These are phyloP conservation scores for Globisporangium yorkense DNA, from an alignment of 352 stramenopile species.

Conservation along the genomic window DNA sequence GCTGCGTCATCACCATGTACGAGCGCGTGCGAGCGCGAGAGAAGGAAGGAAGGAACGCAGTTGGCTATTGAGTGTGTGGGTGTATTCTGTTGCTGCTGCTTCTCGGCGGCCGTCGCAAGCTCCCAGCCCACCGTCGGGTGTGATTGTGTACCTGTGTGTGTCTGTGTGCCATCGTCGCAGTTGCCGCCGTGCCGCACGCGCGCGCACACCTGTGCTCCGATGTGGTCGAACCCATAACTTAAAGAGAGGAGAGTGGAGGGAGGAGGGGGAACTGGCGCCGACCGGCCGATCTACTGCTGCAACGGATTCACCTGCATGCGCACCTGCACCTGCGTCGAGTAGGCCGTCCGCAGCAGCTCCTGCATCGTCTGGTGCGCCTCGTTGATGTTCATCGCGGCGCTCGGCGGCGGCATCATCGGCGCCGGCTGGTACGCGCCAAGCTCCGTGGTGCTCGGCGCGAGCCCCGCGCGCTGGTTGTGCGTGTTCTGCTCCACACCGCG, in stretches of 20 bases:
- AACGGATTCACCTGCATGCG: conserved; percentile 74
- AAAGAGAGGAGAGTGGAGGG: conserved; percentile 12
- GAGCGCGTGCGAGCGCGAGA: too few species aligned
- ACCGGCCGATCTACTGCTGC: conserved; percentile 16
- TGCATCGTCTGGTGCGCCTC: conserved; percentile 78
- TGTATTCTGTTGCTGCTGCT: background rate
- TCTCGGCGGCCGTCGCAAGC: background rate
- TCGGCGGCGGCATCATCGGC: conserved; percentile 21
- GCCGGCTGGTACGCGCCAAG: conserved; percentile 24
- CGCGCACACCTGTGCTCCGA: background rate
- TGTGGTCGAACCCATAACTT: conserved; percentile 30
- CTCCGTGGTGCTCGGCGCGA: conserved; percentile 12
- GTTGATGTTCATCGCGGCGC: conserved; percentile 48
- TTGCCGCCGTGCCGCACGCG: background rate
- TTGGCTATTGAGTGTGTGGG: background rate
- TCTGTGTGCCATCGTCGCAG: background rate
- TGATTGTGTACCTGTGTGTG: background rate
- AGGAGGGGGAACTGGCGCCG: background rate
- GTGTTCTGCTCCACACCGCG: conserved; percentile 81
- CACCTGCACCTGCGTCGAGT: conserved; percentile 79
- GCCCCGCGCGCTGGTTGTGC: conserved; percentile 24
- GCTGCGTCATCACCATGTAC: too few species aligned
- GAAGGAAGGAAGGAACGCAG: background rate
- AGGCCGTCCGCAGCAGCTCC: conserved; percentile 75
- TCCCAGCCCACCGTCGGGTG: background rate